These are phyloP conservation scores for Melampsora larici-populina DNA, from an alignment of 1,284 basidiomycete genomes.

Conservation along the genomic window DNA sequence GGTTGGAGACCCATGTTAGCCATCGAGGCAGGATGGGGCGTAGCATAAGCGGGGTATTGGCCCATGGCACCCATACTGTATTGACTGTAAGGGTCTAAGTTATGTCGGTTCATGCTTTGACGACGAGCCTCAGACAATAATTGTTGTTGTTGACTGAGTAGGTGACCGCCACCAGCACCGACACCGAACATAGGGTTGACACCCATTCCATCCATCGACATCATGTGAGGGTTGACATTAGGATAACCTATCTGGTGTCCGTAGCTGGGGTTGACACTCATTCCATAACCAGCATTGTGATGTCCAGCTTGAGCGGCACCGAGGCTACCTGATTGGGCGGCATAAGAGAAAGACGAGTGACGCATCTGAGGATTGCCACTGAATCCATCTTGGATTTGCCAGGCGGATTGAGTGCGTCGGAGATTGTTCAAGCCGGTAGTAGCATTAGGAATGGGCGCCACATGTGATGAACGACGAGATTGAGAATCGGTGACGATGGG, in stretches of 20 bases:
- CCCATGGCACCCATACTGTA: background rate
- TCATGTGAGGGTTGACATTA: slow-evolving; percentile 20
- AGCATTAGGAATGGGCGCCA: background rate
- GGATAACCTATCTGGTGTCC: slow-evolving; percentile 8
- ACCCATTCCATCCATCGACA: slow-evolving; percentile 32
- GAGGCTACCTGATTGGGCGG: background rate
- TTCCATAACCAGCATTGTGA: slow-evolving; percentile 3
- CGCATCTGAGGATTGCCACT: slow-evolving; percentile 23
- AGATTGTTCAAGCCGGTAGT: slow-evolving; percentile 25
- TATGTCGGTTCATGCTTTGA: slow-evolving; percentile 26
- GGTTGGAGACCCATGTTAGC: background rate
- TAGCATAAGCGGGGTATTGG: background rate
- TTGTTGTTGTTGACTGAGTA: slow-evolving; percentile 35
- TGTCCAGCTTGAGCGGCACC: background rate
- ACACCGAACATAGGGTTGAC: background rate
- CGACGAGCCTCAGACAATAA: slow-evolving; percentile 29
- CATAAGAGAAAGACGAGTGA: slow-evolving; percentile 38
- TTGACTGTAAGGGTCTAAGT: background rate
- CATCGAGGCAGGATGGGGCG: background rate
- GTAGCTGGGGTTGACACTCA: background rate
- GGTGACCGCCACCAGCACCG: background rate
- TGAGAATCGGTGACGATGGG: slow-evolving; percentile 23
- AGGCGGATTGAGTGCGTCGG: slow-evolving; percentile 42
- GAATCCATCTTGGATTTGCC: slow-evolving; percentile 42
- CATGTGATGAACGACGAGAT: slow-evolving; percentile 32